A percentile compares a stretch with the other conserved stretches of the same genome.
These are phyloP conservation scores for Aspergillus sp. DNA, from an alignment of 2,329 filamentous ascomycete species.

Conservation along the genomic window DNA sequence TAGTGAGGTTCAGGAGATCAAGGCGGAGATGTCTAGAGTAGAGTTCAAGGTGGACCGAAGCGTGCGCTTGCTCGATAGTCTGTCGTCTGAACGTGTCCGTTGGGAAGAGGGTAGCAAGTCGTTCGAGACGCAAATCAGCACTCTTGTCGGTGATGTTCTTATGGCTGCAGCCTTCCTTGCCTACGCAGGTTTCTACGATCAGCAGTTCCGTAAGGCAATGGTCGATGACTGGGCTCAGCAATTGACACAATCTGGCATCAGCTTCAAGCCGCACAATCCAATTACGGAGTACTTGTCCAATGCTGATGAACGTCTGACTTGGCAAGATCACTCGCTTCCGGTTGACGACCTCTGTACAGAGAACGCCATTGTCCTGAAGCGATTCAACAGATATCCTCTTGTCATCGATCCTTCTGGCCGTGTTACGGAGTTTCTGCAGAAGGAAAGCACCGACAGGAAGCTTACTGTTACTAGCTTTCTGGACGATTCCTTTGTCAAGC, in stretches of 20 bases:
- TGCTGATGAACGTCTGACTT: conserved; percentile 85
- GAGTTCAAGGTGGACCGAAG: conserved; percentile 98
- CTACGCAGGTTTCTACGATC: conserved; percentile 93
- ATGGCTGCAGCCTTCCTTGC: conserved; percentile 96
- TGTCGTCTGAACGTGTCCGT: conserved; percentile 83
- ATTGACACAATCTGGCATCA: conserved; percentile 82
- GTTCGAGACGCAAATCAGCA: conserved; percentile 96
- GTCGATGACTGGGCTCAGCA: conserved; percentile 96
- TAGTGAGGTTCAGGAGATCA: conserved; percentile 95
- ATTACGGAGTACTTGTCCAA: conserved; percentile 95
- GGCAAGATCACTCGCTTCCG: conserved; percentile 89
- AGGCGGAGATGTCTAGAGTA: conserved; percentile 89
- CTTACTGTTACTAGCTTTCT: conserved; percentile 96
- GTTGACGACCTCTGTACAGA: conserved; percentile 98
- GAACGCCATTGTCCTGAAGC: conserved; percentile 93
- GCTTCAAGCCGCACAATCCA: conserved; percentile 87
- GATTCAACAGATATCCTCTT: conserved; percentile 95
- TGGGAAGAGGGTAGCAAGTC: conserved; percentile 98
- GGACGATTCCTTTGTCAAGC: conserved; percentile 96
- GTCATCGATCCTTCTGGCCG: conserved; percentile 97
- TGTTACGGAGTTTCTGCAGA: conserved; percentile 89
- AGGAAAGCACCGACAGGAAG: conserved; percentile 85
- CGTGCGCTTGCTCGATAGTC: conserved; percentile 83
- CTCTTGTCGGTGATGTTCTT: conserved; percentile 88
- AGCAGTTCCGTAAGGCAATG: conserved; percentile 96